A percentile compares a stretch with the other conserved stretches of the same genome.
Conservation (phyloP, 306 rosid species). For the Pyrus pyrifolia region DNA sequence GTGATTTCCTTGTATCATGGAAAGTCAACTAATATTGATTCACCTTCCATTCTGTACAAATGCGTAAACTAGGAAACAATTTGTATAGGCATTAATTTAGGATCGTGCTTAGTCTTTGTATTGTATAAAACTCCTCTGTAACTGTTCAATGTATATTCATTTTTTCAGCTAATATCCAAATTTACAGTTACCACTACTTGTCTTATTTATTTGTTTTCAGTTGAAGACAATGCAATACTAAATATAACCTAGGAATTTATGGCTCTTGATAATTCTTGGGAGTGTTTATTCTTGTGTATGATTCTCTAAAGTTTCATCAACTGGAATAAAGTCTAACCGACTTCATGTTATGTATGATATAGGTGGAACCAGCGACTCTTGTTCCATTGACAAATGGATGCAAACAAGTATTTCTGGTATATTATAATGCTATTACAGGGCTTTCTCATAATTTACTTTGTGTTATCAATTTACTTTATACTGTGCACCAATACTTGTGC, state of each 20-base stretch:
- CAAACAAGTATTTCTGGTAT: constrained; percentile 93
- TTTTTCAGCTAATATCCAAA: too few relatives aligned
- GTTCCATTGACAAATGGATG: constrained; percentile 89
- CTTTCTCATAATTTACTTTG: neutral
- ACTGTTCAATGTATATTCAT: too few relatives aligned
- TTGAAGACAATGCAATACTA: neutral
- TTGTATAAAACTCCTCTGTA: too few relatives aligned
- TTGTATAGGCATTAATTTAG: too few relatives aligned
- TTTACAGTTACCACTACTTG: too few relatives aligned
- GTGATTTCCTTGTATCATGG: too few relatives aligned
- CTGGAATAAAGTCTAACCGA: neutral
- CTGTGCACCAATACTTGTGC: neutral
- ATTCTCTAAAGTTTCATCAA: neutral
- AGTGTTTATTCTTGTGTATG: neutral
- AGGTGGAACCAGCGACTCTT: constrained; percentile 94
- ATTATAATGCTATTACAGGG: constrained; percentile 7
- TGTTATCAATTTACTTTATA: neutral
- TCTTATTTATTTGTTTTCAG: neutral
- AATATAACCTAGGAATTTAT: neutral
- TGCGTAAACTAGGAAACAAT: too few relatives aligned
- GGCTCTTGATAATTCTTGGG: neutral
- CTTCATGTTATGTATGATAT: constrained; percentile 14
- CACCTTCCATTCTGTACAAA: too few relatives aligned
- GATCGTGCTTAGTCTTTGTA: too few relatives aligned
- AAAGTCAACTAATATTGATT: too few relatives aligned